phyloP scores from a whole-genome alignment of 2,329 filamentous ascomycete species.

The Pseudogymnoascus sp. region DNA sequence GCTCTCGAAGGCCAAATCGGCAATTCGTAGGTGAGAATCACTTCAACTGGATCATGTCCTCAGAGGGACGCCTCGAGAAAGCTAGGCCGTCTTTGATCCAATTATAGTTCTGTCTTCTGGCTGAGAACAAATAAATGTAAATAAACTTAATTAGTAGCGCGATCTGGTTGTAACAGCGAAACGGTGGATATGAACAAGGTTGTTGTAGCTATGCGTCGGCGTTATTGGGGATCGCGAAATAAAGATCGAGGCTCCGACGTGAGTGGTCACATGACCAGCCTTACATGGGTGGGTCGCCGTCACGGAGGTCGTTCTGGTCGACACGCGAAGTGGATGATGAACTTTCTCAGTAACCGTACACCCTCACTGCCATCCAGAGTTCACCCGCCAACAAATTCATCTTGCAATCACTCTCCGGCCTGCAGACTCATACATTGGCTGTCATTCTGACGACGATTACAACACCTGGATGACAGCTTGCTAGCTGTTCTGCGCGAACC shows the following conservation, averaged over 20 bases:
- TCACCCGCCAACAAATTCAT: background rate
- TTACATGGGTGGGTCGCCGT: conserved; percentile 1
- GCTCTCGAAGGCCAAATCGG: background rate
- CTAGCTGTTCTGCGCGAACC: background rate
- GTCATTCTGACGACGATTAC: background rate
- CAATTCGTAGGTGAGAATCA: conserved; percentile 1
- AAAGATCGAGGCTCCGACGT: background rate
- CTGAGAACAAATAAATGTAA: background rate
- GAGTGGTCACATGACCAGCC: background rate
- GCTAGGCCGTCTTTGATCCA: background rate
- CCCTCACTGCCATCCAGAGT: background rate
- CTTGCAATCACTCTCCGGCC: background rate
- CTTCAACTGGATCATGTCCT: background rate
- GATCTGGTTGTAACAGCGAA: background rate
- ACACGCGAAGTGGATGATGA: background rate
- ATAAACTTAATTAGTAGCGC: background rate
- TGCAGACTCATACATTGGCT: background rate
- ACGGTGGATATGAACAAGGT: background rate
- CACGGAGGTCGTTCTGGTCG: background rate
- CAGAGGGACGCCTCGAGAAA: background rate
- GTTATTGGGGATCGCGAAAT: conserved; percentile 2
- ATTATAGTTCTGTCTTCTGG: background rate
- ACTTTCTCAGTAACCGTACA: background rate
- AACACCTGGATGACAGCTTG: background rate
- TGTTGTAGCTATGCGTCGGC: background rate